Evolutionary conservation across 495 filamentous ascomycete genomes (phyloP), one percentile per base, ranked within the genome.

Genomic region (Lasiosphaeria hispida): DNA sequence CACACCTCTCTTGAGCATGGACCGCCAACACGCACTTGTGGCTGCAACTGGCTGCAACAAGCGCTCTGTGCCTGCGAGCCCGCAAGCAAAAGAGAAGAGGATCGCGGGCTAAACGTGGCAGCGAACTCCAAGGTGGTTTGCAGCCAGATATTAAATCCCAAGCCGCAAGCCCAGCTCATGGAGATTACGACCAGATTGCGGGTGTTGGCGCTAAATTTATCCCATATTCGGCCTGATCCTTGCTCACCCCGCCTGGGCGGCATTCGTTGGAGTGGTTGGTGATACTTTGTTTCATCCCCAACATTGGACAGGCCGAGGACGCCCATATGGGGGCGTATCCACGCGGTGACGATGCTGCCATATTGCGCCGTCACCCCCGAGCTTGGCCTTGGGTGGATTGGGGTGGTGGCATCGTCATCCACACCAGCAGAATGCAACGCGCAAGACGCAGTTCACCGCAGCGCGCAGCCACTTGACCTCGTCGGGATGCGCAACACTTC

Each of bases 161-260:
- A 41, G 39, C 41, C 2, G 23, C 23, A 30, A 30, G 23, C 23
- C 23, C 23, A 30, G 23, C 23, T 30, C 57, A 39, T 59, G 14
- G 53, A 47, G 48, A 59, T 48, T 49, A 19, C 49, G 33, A 42
- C 33, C 48, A 57, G 53, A 61, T 57, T 53, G 48, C 59, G 53
- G 59, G 43, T 48, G 41, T 44, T 51, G 53, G 47, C 53, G 53
- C 59, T 61, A 61, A 57, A 61, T 35, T 57, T 61, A 61, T 52
- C 53, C 40, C 33, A 19, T 23, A 30, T 39, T 35, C 10, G 37
- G 53, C 38, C 43, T 44, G 39, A 61, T 53, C 59, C 59, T 51
- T 56, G 59, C 33, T 37, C 33, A 30, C 38, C 17, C 53, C 59
- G 48, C 45, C 53, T 51, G 48, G 53, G 39, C 47, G 33, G 57